Percentiles rank a stretch among this genome's conserved stretches.
Conservation (phyloP, 208 protist species). For the Acanthamoeba castellanii region DNA sequence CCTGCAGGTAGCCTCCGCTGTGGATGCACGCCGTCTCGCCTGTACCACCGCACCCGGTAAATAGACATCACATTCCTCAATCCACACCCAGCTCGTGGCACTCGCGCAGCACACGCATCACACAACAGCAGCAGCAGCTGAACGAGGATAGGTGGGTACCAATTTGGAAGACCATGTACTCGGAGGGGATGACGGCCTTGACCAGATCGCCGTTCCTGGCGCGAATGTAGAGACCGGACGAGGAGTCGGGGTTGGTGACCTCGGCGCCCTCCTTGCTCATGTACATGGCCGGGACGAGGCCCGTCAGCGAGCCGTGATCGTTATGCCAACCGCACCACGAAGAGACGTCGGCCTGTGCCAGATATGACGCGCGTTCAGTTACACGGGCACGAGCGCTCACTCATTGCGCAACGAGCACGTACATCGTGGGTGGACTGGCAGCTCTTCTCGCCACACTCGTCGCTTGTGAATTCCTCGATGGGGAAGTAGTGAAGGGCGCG, state of each 20-base stretch:
- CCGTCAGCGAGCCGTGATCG: slow-evolving; percentile 88
- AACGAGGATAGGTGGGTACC: not conserved
- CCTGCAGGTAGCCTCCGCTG: slow-evolving; percentile 84
- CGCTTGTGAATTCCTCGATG: slow-evolving; percentile 15
- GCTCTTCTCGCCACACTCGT: slow-evolving; percentile 62
- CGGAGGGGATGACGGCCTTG: slow-evolving; percentile 78
- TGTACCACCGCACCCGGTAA: not conserved
- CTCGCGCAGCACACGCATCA: too few species aligned
- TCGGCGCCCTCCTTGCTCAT: slow-evolving; percentile 54
- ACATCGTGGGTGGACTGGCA: slow-evolving; percentile 13
- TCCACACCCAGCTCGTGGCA: too few species aligned
- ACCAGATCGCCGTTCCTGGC: slow-evolving; percentile 78
- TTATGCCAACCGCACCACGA: slow-evolving; percentile 90
- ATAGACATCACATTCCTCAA: too few species aligned
- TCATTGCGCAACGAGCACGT: not conserved
- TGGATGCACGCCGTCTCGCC: slow-evolving; percentile 86
- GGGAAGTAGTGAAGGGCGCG: slow-evolving; percentile 89
- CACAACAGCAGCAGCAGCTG: not conserved
- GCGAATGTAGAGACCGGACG: slow-evolving; percentile 83
- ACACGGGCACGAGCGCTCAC: not conserved
- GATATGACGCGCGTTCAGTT: not conserved
- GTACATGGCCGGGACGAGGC: slow-evolving; percentile 85
- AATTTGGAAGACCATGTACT: slow-evolving; percentile 88
- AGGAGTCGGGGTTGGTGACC: slow-evolving; percentile 78
- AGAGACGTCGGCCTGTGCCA: slow-evolving; percentile 2